A percentile compares a stretch with the other conserved stretches of the same genome.
Conservation (phyloP, 1,139 yeast genomes). For the Pichia cactophila region DNA sequence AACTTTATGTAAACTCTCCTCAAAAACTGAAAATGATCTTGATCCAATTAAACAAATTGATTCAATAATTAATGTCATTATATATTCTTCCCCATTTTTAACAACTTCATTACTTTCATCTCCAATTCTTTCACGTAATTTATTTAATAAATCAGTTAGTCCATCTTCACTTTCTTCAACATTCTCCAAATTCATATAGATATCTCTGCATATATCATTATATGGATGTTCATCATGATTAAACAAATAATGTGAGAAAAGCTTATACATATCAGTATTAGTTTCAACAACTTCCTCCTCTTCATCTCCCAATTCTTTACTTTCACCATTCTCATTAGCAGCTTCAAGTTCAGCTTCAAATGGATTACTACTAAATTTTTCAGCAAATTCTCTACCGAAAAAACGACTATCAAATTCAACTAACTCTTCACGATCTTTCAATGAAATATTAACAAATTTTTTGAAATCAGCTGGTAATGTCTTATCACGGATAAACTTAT, state of each 20-base stretch:
- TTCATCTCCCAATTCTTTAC: background rate
- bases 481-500: constrained; percentile 54
- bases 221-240: constrained; percentile 27
- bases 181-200: constrained; percentile 28
- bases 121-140: constrained; percentile 22
- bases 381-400: constrained; percentile 24
- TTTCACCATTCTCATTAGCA: background rate
- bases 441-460: constrained; percentile 50
- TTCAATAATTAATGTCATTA: constrained; percentile 59
- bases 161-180: constrained; percentile 22
- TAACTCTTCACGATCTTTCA: constrained; percentile 27
- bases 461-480: constrained; percentile 73
- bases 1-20: constrained; percentile 28
- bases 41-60: constrained; percentile 78
- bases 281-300: constrained; percentile 12
- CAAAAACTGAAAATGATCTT: constrained; percentile 80
- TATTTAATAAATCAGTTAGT: constrained; percentile 22
- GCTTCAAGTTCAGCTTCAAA: constrained; percentile 18
- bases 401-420: constrained; percentile 26
- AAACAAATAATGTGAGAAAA: constrained; percentile 26
- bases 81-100: constrained; percentile 38
- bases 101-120: constrained; percentile 25
- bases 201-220: constrained; percentile 26
- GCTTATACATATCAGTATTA: constrained; percentile 14
- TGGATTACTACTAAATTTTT: constrained; percentile 13